Conservation (phyloP, 768 basidiomycete species). For the Pleurotus platypus region DNA sequence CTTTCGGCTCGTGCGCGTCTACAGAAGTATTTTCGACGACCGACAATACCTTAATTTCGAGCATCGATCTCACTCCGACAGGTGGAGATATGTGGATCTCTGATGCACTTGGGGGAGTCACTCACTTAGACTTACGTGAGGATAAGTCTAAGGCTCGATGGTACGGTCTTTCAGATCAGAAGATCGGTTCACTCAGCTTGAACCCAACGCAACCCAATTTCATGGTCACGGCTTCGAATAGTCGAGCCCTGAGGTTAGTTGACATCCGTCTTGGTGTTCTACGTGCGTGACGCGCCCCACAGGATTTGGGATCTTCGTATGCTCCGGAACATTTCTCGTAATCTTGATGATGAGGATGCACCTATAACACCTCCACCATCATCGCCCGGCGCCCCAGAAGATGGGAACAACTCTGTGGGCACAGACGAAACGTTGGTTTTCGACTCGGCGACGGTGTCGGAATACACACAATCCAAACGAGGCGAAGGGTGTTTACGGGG, state of each 20-base stretch:
- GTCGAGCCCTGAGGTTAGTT: conserved; percentile 61
- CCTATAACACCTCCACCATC: conserved; percentile 23
- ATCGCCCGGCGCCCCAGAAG: conserved; percentile 18
- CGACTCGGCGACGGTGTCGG: conserved; percentile 38
- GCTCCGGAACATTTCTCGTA: conserved; percentile 39
- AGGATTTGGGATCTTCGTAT: conserved; percentile 84
- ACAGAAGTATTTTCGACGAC: conserved; percentile 65
- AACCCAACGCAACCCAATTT: conserved; percentile 69
- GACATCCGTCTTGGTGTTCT: not conserved
- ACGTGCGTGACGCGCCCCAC: conserved; percentile 1
- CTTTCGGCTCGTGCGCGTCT: conserved; percentile 70
- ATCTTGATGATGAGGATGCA: conserved; percentile 22
- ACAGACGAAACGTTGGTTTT: conserved; percentile 23
- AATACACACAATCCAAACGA: conserved; percentile 45
- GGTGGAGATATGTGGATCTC: conserved; percentile 87
- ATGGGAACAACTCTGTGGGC: not conserved
- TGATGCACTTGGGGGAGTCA: conserved; percentile 65
- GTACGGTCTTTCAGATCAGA: conserved; percentile 65
- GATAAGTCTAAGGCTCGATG: conserved; percentile 49
- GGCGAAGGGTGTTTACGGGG: conserved; percentile 58
- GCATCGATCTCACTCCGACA: conserved; percentile 61
- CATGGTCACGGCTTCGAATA: conserved; percentile 76
- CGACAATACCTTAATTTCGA: conserved; percentile 54
- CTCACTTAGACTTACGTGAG: conserved; percentile 75
- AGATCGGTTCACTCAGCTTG: conserved; percentile 77